phyloP scores from a whole-genome alignment of 2,329 filamentous ascomycete species.

The Elsinoe fawcettii region DNA sequence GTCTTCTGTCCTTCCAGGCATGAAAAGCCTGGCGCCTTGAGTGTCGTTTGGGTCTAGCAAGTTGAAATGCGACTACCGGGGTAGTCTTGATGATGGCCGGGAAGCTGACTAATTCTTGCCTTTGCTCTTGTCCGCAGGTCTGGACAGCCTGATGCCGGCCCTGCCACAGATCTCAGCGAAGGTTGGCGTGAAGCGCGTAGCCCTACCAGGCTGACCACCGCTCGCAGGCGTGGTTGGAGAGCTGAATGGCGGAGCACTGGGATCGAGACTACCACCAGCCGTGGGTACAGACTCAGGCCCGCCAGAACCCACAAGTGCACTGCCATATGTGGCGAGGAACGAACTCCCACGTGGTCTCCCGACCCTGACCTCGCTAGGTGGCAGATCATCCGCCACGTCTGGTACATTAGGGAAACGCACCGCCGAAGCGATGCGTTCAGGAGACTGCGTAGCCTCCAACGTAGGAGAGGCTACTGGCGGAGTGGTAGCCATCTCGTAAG shows the following conservation, averaged over 20 bases:
- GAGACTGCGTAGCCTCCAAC: background rate
- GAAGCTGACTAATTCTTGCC: background rate
- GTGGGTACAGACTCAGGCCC: no score
- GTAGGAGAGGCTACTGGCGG: background rate
- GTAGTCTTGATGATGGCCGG: background rate
- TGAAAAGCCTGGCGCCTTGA: background rate
- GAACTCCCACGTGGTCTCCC: no score
- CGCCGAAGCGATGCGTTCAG: background rate
- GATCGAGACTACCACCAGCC: background rate
- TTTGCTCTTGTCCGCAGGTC: background rate
- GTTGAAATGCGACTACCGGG: background rate
- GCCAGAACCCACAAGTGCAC: no score
- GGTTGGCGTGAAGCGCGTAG: background rate
- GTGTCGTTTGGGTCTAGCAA: background rate
- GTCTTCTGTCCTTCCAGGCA: background rate
- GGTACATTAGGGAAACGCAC: no score
- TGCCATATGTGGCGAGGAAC: no score
- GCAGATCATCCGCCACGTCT: no score
- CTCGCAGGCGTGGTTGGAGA: background rate
- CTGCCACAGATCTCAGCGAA: constrained; percentile 3
- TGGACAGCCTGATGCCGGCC: background rate
- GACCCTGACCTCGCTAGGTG: no score
- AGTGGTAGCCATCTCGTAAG: background rate
- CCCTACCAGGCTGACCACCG: background rate
- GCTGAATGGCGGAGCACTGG: background rate